phyloP scores from a whole-genome alignment of 2,329 filamentous ascomycete genomes.

The Alternaria incomplexa region DNA sequence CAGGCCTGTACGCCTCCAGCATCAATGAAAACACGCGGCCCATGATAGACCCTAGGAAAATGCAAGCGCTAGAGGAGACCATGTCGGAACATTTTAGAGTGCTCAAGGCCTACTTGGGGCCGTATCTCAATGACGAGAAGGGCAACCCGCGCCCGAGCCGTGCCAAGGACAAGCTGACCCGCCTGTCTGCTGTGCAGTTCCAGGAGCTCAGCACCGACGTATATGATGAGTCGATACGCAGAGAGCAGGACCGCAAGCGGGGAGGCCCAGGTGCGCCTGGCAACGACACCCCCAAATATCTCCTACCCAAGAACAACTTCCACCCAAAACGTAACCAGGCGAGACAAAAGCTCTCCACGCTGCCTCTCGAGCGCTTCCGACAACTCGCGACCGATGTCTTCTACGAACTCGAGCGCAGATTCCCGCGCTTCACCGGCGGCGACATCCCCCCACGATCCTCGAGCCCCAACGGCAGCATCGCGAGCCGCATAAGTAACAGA shows the following conservation, averaged over 20 bases:
- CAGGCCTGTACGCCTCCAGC: conserved; percentile 63
- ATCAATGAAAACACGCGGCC: conserved; percentile 58
- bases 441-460: conserved; percentile 70
- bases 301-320: conserved; percentile 86
- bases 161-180: conserved; percentile 90
- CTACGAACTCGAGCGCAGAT: conserved; percentile 89
- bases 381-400: conserved; percentile 96
- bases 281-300: conserved; percentile 61
- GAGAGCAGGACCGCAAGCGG: conserved; percentile 68
- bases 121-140: conserved; percentile 75
- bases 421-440: conserved; percentile 76
- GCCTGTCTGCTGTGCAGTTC: conserved; percentile 90
- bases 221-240: conserved; percentile 88
- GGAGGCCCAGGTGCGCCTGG: conserved; percentile 57
- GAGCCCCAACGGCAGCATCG: conserved; percentile 68
- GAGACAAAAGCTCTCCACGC: conserved; percentile 89
- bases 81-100: conserved; percentile 82
- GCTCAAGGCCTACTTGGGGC: conserved; percentile 76
- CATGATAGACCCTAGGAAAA: conserved; percentile 63
- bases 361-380: conserved; percentile 84
- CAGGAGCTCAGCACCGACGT: conserved; percentile 98
- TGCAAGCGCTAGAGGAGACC: conserved; percentile 68
- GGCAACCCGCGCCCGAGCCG: conserved; percentile 79
- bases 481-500: conserved; percentile 58
- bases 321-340: conserved; percentile 98